Evolutionary conservation across 1,284 basidiomycete genomes (phyloP), one percentile per base, ranked within the genome.

Genomic region (Puccinia horiana): DNA sequence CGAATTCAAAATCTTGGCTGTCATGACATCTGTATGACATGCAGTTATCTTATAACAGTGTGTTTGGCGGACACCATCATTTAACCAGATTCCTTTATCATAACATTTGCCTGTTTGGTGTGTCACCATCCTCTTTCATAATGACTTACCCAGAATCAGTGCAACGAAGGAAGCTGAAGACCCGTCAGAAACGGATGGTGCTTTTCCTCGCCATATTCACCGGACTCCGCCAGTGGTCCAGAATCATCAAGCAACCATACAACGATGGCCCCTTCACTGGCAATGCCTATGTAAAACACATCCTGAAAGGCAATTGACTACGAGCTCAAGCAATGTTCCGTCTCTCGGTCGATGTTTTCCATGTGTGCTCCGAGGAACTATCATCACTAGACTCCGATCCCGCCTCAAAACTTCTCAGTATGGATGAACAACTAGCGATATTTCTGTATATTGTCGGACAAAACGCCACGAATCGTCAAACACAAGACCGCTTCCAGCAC

Each of bases 401-500:
- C 1, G 37, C 14, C 26, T 44, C 67, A 23, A 69, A 69, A 29
- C 11, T 69, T 18, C 6, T 69, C n/a, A 29, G 67, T 23, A 69
- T 69, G 40, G 42, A 69, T n/a, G 42, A 69, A 29, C 67, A 69
- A 29, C n/a, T 69, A 23, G 67, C 40, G n/a, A 63, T 63, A 5
- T 63, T 63, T 20, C 32, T 63, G 35, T 63, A 63, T 63, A 67
- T 67, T 32, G 65, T 67, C 4, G 65, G 65, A 8, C 65, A 67
- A 23, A 67, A 67, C 20, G 35, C 65, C 20, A 67, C 65, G 35
- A 67, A 67, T 23, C 75, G 78, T 14, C 74, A 81, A 58, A 44
- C 82, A 40, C 56, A 58, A 29, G 77, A 83, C 58, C 49, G 61
- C 9, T 83, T 85, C 63, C 82, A 85, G 52, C 0, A 58, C 8